Base-by-base conservation (phyloP, 768 basidiomycete species). In the Lentinula lateritia region DNA sequence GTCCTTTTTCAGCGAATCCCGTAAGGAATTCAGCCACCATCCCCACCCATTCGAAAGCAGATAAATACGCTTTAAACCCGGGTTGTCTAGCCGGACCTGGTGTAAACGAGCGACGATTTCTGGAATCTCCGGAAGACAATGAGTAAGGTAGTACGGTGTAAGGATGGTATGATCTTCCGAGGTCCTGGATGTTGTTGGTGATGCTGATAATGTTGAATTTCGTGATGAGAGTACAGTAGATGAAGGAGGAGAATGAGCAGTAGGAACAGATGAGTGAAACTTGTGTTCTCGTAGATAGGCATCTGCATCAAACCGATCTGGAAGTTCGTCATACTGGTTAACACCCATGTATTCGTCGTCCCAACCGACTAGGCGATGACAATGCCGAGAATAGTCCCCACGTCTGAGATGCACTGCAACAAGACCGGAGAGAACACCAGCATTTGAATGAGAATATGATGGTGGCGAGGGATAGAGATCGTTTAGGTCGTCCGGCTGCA, bases 381-480 rank as follows among this genome's bases (percentile, higher is more conserved):
- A 84, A 0, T 75, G 72, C 10, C 72, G 66, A 52, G 76, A 69
- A 64, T 72, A 85, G 67, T 84, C 83, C 3, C 83, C 83, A 5
- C 83, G 73, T 5, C 83, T 76, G 15, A 83, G 63, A 64, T 84
- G 83, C 35, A 83, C 70, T 0, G 82, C 82, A n/a, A 84, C 65
- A 68, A 81, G 77, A 39, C 72, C 75, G 69, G 69, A 69, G 87
- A 52, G 58, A 12, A 56, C 55, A 7, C 55, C 55, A 1, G 55
- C 38, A 6, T 41, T 38, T 10, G 55, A 28, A 3, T 41, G 38
- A 8, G 41, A 32, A n/a, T 38, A 41, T 43, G 55, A 43, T 20
- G 39, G 55, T 28, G 55, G 28, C 6, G 55, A 43, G 1, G 55
- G 55, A 56, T 56, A 56, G 3, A 56, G 41, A 41, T 56, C 55